Evolutionary conservation across 2,329 filamentous ascomycete species (phyloP).

Genomic region (Penicillium sp.): DNA sequence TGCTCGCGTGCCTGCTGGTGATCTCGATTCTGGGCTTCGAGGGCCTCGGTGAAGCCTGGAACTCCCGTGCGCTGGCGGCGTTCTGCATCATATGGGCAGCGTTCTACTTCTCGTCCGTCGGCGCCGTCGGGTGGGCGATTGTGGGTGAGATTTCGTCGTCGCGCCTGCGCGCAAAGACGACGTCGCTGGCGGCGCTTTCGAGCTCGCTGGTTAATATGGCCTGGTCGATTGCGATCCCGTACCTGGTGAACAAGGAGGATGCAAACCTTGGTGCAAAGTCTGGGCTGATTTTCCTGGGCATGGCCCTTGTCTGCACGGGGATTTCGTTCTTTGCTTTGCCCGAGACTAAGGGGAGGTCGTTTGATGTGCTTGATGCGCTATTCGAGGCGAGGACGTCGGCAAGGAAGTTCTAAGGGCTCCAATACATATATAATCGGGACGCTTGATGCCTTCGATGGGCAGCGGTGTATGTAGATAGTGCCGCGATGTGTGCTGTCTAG

Average conservation of each 20-base stretch:
- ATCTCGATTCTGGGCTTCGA: slow-evolving; percentile 2
- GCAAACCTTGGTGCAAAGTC: not conserved
- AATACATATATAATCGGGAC: too few relatives aligned
- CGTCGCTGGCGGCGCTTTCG: slow-evolving; percentile 1
- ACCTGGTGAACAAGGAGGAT: slow-evolving; percentile 3
- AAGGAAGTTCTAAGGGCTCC: too few relatives aligned
- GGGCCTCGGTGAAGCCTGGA: slow-evolving; percentile 2
- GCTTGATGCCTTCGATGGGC: too few relatives aligned
- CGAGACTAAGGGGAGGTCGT: slow-evolving; percentile 1
- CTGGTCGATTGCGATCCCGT: slow-evolving; percentile 5
- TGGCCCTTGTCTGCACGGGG: not conserved
- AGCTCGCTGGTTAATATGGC: slow-evolving; percentile 3
- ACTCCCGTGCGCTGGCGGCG: not conserved
- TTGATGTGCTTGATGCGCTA: not conserved
- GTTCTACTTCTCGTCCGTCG: slow-evolving; percentile 1
- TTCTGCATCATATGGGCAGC: slow-evolving; percentile 7
- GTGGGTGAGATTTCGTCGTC: slow-evolving; percentile 4
- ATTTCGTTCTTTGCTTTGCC: slow-evolving; percentile 2
- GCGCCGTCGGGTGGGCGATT: slow-evolving; percentile 5
- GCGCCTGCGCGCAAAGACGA: slow-evolving; percentile 5
- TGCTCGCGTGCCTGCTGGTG: not conserved
- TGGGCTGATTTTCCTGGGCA: not conserved
- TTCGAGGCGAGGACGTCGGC: slow-evolving; percentile 3
- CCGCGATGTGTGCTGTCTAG: too few relatives aligned
- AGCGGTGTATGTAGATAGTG: too few relatives aligned